These are phyloP conservation scores for Flaveria brownii DNA, from an alignment of 129 eudicot species.

Conservation along the genomic window DNA sequence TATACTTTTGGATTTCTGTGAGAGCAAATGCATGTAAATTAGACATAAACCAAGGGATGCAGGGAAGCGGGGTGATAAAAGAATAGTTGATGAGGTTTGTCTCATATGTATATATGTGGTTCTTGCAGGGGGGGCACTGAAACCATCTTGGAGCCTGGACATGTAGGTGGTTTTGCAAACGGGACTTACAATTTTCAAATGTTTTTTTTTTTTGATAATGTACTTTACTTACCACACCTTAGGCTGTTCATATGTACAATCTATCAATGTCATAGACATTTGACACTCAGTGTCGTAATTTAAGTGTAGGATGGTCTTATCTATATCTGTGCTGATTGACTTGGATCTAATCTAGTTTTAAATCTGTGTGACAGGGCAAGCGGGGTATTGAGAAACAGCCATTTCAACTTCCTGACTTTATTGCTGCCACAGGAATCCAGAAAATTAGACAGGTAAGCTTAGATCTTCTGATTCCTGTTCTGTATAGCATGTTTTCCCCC, in stretches of 20 bases:
- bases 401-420: conserved; percentile 97
- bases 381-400: conserved; percentile 99
- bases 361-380: conserved; percentile 79
- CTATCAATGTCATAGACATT: not conserved
- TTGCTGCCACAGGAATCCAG: conserved; percentile 98
- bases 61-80: conserved; percentile 57
- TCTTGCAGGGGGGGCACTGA: conserved; percentile 98
- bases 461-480: conserved; percentile 16
- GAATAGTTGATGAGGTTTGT: conserved; percentile 81
- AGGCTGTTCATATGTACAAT: not conserved
- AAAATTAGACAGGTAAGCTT: conserved; percentile 92
- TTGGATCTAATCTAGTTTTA: conserved; percentile 49
- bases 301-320: not conserved
- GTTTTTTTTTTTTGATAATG: conserved; percentile 29
- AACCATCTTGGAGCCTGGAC: conserved; percentile 85
- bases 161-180: conserved; percentile 82
- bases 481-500: not conserved
- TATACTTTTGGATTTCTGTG: conserved; percentile 13
- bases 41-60: conserved; percentile 33
- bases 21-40: conserved; percentile 24
- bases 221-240: not conserved
- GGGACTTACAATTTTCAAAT: conserved; percentile 42
- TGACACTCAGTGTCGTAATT: not conserved
- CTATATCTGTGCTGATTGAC: not conserved
- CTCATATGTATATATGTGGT: conserved; percentile 97